Evolutionary conservation across 2,329 filamentous ascomycete genomes (phyloP).

Genomic region (Fusarium sp.): DNA sequence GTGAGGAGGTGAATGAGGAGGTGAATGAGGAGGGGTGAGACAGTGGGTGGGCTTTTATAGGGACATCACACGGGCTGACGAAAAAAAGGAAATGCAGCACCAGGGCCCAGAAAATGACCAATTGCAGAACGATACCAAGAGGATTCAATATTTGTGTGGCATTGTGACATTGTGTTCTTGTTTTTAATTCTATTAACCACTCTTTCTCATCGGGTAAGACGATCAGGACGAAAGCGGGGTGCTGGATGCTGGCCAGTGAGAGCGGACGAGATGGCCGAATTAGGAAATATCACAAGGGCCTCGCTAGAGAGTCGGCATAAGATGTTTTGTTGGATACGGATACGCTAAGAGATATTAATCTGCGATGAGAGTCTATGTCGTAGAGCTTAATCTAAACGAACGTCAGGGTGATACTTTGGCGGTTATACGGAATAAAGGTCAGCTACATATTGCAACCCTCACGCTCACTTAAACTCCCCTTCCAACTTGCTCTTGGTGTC

Average conservation of each 20-base stretch:
- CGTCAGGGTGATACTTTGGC: no score
- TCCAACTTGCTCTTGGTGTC: neutral
- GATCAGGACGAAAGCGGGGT: constrained; percentile 32
- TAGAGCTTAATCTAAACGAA: no score
- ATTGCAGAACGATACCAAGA: neutral
- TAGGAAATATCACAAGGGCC: constrained; percentile 40
- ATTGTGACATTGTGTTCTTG: constrained; percentile 1
- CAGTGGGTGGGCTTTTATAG: neutral
- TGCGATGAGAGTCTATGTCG: neutral
- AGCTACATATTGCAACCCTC: no score
- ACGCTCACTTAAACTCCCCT: neutral
- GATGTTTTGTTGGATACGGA: neutral
- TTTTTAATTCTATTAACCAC: constrained; percentile 3
- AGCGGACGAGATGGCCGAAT: constrained; percentile 40
- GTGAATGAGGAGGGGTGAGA: neutral
- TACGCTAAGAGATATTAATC: no score
- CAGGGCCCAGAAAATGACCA: neutral
- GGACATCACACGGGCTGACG: neutral
- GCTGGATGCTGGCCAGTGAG: constrained; percentile 44
- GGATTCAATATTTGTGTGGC: constrained; percentile 4
- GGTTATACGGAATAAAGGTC: no score
- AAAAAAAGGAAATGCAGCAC: neutral
- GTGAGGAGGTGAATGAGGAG: neutral
- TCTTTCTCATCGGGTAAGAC: constrained; percentile 4
- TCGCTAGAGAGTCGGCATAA: neutral